Evolutionary conservation across 2,329 filamentous ascomycete genomes (phyloP).

Genomic region (Elsinoe arachidis): DNA sequence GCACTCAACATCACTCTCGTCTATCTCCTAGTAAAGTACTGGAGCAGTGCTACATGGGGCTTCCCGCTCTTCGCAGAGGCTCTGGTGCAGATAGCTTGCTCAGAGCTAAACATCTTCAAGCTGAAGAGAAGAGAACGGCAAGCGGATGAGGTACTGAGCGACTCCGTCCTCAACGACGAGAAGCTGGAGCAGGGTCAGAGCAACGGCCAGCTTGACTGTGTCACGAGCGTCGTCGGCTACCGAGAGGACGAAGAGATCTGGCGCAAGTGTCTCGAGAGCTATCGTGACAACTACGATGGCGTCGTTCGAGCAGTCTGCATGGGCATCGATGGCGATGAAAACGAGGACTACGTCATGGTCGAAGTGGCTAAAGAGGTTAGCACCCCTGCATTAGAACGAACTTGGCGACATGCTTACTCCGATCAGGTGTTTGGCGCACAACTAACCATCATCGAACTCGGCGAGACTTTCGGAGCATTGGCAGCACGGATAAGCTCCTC

Average conservation of each 20-base stretch:
- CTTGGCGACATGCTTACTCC: not conserved
- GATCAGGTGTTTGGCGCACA: not conserved
- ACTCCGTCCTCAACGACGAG: not conserved
- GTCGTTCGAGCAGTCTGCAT: not conserved
- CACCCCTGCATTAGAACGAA: not conserved
- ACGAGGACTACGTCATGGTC: conserved; percentile 2
- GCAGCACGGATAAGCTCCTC: not conserved
- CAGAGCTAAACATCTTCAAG: conserved; percentile 6
- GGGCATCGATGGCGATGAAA: conserved; percentile 3
- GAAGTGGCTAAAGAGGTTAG: not conserved
- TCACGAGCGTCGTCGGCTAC: not conserved
- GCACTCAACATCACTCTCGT: conserved; percentile 3
- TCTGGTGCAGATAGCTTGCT: conserved; percentile 2
- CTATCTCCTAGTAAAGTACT: conserved; percentile 2
- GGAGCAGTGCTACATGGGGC: conserved; percentile 6
- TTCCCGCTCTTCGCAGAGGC: conserved; percentile 7
- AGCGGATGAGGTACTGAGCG: not conserved
- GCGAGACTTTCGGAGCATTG: not conserved
- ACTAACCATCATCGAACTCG: not conserved
- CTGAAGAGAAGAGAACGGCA: not conserved
- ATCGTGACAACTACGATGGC: conserved; percentile 3
- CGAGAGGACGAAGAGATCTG: conserved; percentile 2
- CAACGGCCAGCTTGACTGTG: not conserved
- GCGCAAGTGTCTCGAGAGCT: conserved; percentile 9
- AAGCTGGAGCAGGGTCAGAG: not conserved